Conservation (phyloP, 768 basidiomycete genomes). For the Tulasnella sp. region DNA sequence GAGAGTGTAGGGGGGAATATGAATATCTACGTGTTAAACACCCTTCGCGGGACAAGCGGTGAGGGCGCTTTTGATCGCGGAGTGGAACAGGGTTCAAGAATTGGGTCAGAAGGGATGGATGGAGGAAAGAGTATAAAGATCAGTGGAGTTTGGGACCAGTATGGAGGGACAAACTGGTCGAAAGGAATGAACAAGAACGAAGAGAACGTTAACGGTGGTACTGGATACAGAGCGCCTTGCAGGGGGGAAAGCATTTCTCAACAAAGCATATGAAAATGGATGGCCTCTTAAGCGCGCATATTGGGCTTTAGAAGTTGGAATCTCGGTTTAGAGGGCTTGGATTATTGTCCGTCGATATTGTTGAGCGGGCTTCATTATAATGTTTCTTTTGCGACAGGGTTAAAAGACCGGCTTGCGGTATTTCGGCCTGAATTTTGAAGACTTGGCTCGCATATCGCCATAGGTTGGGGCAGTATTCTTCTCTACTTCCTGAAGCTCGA, state of each 20-base stretch:
- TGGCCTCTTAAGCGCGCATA: no score
- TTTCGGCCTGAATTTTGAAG: background rate
- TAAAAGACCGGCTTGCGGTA: background rate
- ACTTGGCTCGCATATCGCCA: background rate
- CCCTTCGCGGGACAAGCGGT: background rate
- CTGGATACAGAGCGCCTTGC: background rate
- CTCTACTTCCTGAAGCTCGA: background rate
- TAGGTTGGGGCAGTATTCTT: background rate
- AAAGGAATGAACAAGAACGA: background rate
- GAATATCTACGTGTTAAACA: background rate
- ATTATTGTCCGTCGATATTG: no score
- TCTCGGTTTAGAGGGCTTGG: background rate
- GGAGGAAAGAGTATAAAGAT: background rate
- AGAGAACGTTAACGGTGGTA: background rate
- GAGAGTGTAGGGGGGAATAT: background rate
- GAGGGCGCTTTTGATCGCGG: no score
- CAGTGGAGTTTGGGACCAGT: background rate
- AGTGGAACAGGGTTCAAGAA: background rate
- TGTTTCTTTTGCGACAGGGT: background rate
- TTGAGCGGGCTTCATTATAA: background rate
- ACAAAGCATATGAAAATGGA: background rate
- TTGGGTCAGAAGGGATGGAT: background rate
- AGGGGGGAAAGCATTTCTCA: background rate
- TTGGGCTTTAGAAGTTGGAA: background rate
- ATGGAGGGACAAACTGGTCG: background rate